phyloP scores from a whole-genome alignment of 2,329 filamentous ascomycete species.

The Tolypocladium ophioglossoides region DNA sequence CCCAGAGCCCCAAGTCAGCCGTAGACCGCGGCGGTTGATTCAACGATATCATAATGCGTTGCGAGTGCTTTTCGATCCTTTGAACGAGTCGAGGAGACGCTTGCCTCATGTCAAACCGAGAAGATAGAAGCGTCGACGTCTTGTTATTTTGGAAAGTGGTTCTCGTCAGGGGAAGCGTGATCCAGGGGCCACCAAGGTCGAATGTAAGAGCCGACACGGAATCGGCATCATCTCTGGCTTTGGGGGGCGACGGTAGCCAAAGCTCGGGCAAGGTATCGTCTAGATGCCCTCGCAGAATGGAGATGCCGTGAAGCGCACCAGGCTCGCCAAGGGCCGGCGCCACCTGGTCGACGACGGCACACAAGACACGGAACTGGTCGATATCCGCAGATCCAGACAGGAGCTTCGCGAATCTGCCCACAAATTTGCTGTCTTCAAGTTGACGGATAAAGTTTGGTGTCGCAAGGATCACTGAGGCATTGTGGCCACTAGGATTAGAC shows the following conservation, averaged over 20 bases:
- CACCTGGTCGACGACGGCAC: conserved; percentile 47
- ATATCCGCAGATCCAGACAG: conserved; percentile 32
- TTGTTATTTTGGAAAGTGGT: conserved; percentile 66
- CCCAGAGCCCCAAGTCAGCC: conserved; percentile 17
- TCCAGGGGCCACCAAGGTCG: conserved; percentile 21
- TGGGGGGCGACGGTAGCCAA: conserved; percentile 24
- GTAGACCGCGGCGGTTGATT: conserved; percentile 9
- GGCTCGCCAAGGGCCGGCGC: conserved; percentile 21
- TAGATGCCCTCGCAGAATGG: conserved; percentile 35
- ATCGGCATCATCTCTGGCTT: conserved; percentile 19
- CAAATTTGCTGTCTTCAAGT: conserved; percentile 33
- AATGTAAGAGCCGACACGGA: conserved; percentile 31
- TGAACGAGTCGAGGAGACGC: conserved; percentile 11
- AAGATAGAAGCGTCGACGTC: conserved; percentile 44
- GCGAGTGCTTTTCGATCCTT: conserved; percentile 26
- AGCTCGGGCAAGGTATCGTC: conserved; percentile 32
- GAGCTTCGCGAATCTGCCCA: conserved; percentile 31
- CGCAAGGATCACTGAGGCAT: conserved; percentile 38
- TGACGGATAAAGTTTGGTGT: conserved; percentile 37
- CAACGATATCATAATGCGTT: conserved; percentile 21
- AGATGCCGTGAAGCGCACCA: conserved; percentile 32
- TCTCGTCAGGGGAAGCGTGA: conserved; percentile 60
- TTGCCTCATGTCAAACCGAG: conserved; percentile 16
- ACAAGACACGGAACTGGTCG: conserved; percentile 33
- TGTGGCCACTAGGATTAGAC: conserved; percentile 16